Conservation (phyloP, 805 yeast species). For the Yarrowia osloensis region DNA sequence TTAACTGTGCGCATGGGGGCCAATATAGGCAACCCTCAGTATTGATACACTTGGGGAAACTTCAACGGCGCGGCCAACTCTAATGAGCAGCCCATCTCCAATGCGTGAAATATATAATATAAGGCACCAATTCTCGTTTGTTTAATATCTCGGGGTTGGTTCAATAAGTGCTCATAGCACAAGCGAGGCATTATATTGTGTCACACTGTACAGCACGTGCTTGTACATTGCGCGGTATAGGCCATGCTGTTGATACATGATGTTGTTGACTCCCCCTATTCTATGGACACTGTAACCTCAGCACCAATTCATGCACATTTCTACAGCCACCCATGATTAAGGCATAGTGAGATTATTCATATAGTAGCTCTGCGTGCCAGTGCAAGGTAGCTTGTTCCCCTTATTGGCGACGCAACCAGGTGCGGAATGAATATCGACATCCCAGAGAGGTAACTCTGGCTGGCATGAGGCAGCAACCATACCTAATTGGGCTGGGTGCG, state of each 20-base stretch:
- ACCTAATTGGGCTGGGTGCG: background rate
- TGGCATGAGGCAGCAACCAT: background rate
- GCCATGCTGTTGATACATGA: no score
- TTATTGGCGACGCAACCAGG: background rate
- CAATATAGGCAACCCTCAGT: background rate
- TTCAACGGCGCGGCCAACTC: constrained; percentile 15
- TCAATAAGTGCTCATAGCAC: background rate
- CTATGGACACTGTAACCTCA: background rate
- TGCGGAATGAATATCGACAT: background rate
- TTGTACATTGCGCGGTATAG: no score
- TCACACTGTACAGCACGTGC: background rate
- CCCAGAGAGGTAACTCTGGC: background rate
- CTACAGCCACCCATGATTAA: background rate
- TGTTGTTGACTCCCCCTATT: background rate
- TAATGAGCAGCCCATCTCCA: background rate
- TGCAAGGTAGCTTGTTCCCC: background rate
- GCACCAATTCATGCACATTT: background rate
- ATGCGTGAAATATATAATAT: constrained; percentile 2
- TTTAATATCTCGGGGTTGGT: background rate
- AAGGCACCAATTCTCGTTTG: background rate
- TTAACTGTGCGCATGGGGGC: background rate
- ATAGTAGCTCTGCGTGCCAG: background rate
- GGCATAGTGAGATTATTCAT: background rate
- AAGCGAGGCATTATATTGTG: background rate
- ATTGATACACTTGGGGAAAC: background rate